These are phyloP conservation scores for Phytophthora citricola DNA, from an alignment of 352 stramenopile genomes.

Conservation along the genomic window DNA sequence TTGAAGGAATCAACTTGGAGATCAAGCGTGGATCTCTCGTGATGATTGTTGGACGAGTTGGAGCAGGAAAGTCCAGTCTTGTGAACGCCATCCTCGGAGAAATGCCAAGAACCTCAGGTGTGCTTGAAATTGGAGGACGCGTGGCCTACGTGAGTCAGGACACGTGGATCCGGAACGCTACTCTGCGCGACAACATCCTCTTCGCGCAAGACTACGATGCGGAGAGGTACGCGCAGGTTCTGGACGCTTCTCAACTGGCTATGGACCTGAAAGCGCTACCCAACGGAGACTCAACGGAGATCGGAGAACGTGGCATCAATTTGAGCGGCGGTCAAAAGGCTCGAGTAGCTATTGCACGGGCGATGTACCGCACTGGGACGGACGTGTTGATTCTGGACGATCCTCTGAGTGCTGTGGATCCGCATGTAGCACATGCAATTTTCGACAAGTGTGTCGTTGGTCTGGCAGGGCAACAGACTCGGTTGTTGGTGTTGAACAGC, in stretches of 20 bases:
- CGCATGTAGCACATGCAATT: constrained; percentile 93
- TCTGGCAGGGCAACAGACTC: constrained; percentile 48
- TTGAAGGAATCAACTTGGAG: constrained; percentile 55
- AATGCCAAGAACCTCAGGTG: constrained; percentile 37
- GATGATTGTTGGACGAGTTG: constrained; percentile 60
- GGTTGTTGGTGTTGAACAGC: constrained; percentile 70
- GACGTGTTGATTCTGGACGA: neutral
- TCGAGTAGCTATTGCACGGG: neutral
- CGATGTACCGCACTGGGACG: neutral
- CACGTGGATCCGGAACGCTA: constrained; percentile 92
- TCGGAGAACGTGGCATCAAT: neutral
- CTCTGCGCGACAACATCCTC: constrained; percentile 92
- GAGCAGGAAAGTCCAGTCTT: constrained; percentile 59
- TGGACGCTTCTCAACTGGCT: constrained; percentile 45
- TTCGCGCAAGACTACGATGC: constrained; percentile 57
- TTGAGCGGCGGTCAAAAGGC: neutral
- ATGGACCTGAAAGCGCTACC: constrained; percentile 55
- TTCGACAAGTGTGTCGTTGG: constrained; percentile 88
- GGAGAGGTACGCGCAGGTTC: constrained; percentile 40
- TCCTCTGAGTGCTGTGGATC: constrained; percentile 88
- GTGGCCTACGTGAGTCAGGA: constrained; percentile 90
- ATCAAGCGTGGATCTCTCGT: constrained; percentile 60
- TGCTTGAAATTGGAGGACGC: constrained; percentile 29
- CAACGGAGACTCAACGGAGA: constrained; percentile 13
- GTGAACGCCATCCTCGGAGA: constrained; percentile 57